Conservation (phyloP, 2,329 filamentous ascomycete genomes). For the Fusarium humuli region DNA sequence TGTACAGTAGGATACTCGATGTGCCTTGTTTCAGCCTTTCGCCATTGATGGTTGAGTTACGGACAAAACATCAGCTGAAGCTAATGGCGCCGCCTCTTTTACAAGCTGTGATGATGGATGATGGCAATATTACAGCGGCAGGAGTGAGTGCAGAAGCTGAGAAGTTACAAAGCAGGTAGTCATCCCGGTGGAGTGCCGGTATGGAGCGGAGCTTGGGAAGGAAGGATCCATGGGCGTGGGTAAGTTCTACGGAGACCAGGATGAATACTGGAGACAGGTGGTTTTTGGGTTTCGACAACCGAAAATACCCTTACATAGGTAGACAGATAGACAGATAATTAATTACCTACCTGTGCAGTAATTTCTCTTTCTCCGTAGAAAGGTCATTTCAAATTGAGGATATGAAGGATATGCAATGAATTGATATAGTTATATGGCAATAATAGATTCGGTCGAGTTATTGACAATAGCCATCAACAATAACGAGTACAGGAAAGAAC, state of each 20-base stretch:
- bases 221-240: conserved; percentile 2
- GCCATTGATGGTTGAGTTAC: neutral
- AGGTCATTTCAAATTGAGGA: neutral
- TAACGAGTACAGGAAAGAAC: neutral
- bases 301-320: neutral
- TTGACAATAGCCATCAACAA: neutral
- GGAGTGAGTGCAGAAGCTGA: neutral
- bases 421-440: neutral
- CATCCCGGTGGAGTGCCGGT: neutral
- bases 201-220: neutral
- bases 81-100: neutral
- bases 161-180: neutral
- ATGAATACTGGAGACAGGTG: neutral
- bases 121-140: neutral
- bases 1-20: conserved; percentile 4
- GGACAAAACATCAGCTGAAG: neutral
- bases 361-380: neutral
- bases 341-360: neutral
- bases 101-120: neutral
- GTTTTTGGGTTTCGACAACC: neutral
- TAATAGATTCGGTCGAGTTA: conserved; percentile 3
- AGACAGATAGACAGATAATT: neutral
- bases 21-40: conserved; percentile 20
- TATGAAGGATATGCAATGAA: neutral
- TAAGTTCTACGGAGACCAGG: neutral